phyloP scores from a whole-genome alignment of 192 early-diverging fungal species.

The Glomus cerebriforme region DNA sequence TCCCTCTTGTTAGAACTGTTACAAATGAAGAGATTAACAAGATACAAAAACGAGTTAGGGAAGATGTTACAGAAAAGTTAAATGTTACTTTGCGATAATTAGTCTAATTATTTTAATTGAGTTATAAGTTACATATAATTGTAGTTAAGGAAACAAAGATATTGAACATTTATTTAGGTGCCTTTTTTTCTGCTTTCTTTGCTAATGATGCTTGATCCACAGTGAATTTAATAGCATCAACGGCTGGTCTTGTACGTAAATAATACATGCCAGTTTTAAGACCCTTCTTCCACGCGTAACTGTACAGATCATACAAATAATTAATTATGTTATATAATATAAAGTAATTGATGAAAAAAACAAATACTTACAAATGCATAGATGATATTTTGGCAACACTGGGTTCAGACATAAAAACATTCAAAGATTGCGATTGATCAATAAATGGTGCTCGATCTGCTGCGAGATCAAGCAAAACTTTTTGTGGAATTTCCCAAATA shows the following conservation, averaged over 20 bases:
- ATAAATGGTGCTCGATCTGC: slow-evolving; percentile 95
- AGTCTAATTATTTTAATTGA: neutral
- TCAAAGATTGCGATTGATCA: slow-evolving; percentile 94
- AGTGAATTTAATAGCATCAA: slow-evolving; percentile 97
- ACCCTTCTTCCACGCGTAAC: slow-evolving; percentile 78
- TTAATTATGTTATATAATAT: too few relatives aligned
- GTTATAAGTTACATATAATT: too few relatives aligned
- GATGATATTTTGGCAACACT: slow-evolving; percentile 89
- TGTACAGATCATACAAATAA: neutral
- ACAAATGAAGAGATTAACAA: slow-evolving; percentile 93
- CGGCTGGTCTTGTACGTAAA: slow-evolving; percentile 87
- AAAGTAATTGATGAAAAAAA: too few relatives aligned
- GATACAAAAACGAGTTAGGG: slow-evolving; percentile 82
- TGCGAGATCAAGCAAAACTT: slow-evolving; percentile 91
- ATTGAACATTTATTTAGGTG: too few relatives aligned
- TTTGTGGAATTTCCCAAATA: slow-evolving; percentile 92
- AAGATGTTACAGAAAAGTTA: slow-evolving; percentile 62
- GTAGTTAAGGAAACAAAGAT: too few relatives aligned
- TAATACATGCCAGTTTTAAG: slow-evolving; percentile 99
- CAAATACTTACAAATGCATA: slow-evolving; percentile 92
- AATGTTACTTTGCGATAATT: slow-evolving; percentile 77
- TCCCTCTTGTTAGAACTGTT: slow-evolving; percentile 62
- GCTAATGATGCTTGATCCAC: slow-evolving; percentile 77
- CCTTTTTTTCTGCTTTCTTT: slow-evolving; percentile 36
- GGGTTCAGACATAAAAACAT: slow-evolving; percentile 91